Percentiles rank a stretch among this genome's conserved stretches.
Conservation (phyloP, 148 eudicot genomes). For the Arbutus unedo region DNA sequence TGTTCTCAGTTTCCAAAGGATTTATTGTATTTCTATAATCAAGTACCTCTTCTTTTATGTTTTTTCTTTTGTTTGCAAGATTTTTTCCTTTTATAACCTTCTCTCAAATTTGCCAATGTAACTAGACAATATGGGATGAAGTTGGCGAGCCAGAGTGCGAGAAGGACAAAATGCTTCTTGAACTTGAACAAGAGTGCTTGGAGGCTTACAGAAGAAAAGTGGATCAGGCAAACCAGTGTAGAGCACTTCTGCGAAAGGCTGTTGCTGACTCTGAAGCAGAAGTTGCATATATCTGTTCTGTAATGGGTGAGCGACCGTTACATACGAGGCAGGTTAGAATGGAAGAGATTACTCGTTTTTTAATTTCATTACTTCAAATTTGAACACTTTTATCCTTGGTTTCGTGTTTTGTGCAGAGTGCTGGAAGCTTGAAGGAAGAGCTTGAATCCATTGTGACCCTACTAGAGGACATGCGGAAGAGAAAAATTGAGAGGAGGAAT, state of each 20-base stretch:
- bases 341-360: neutral
- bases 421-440: slow-evolving; percentile 59
- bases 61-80: neutral
- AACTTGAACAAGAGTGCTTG: slow-evolving; percentile 76
- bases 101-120: slow-evolving; percentile 1
- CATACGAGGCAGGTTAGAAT: slow-evolving; percentile 50
- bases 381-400: neutral
- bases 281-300: slow-evolving; percentile 58
- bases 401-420: slow-evolving; percentile 41
- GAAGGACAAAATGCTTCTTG: slow-evolving; percentile 66
- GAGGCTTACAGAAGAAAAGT: slow-evolving; percentile 71
- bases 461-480: slow-evolving; percentile 66
- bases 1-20: slow-evolving; percentile 19
- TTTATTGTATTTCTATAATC: neutral
- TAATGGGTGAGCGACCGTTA: slow-evolving; percentile 54
- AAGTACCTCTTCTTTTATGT: neutral
- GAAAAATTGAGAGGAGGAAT: slow-evolving; percentile 50
- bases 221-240: slow-evolving; percentile 59
- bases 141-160: slow-evolving; percentile 63
- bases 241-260: slow-evolving; percentile 63
- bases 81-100: neutral
- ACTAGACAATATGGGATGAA: slow-evolving; percentile 90
- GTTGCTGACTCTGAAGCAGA: slow-evolving; percentile 77
- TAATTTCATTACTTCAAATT: neutral
- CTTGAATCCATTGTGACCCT: slow-evolving; percentile 43